Evolutionary conservation across 768 basidiomycete species (phyloP), one percentile per base, ranked within the genome.

Genomic region (Psilocybe cubensis): DNA sequence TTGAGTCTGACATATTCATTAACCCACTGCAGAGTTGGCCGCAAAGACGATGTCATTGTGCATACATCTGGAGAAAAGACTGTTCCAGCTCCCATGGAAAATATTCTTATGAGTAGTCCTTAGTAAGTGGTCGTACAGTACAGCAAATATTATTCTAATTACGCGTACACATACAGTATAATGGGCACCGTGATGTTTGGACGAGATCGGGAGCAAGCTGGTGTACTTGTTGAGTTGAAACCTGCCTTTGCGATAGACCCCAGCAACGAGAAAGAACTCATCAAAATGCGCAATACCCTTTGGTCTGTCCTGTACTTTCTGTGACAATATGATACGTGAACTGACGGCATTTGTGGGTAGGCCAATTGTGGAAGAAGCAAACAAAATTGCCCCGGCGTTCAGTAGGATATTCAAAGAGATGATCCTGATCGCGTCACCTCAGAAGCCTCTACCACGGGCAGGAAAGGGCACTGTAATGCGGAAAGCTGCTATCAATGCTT

Each of bases 351-450:
- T n/a, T n/a, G 24, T n/a, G 12, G 33, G 24, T 48, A 79, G 76
- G 76, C 70, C 66, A 2, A 55, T 67, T 7, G 68, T 80, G 6
- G 78, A 80, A 40, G 74, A 79, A 24, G 79, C 79, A 3, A 83
- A 82, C 61, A 65, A 63, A 44, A 63, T 69, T 23, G 72, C 74
- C 9, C 81, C 82, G 0, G 52, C 69, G 1, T 80, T 75, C 54
- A 78, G 76, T 49, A 70, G 75, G 17, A 72, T 82, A 11, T 82
- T 81, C 66, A 80, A 80, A 53, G 79, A 85, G 60, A 79, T 83
- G 77, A 77, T 84, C 42, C 43, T 83, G 41, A 70, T 83, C 9
- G 70, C 79, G 0, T 47, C 55, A 1, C 60, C 62, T 3, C 63
- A 64, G 4, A 74, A 74, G 12, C 81, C 79, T 0, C 70, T 84